Percentiles rank a stretch among this genome's conserved stretches.
phyloP scores from a whole-genome alignment of 345 rosid genomes.

The Murraya koenigii region DNA sequence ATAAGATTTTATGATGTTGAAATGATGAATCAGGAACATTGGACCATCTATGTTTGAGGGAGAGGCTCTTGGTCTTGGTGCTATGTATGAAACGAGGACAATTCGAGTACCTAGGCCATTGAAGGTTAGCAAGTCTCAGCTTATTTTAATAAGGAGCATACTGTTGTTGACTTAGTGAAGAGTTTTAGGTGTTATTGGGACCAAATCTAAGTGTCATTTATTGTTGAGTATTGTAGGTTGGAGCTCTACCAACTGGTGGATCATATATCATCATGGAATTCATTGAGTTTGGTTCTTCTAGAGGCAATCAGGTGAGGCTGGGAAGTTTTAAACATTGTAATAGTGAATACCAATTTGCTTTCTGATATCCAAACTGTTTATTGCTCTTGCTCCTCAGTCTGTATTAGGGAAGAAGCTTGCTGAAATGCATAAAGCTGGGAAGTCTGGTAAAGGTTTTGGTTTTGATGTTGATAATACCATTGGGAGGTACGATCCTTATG shows the following conservation, averaged over 20 bases:
- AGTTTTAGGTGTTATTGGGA: not conserved
- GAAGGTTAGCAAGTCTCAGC: slow-evolving; percentile 46
- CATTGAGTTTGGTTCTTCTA: slow-evolving; percentile 70
- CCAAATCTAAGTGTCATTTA: slow-evolving; percentile 3
- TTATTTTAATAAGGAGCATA: not conserved
- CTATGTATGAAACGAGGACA: slow-evolving; percentile 75
- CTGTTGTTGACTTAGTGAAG: not conserved
- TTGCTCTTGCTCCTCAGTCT: slow-evolving; percentile 48
- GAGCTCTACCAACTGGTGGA: slow-evolving; percentile 72
- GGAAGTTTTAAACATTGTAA: slow-evolving; percentile 7
- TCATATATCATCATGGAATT: slow-evolving; percentile 92
- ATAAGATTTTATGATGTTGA: slow-evolving; percentile 9
- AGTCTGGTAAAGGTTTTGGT: slow-evolving; percentile 78
- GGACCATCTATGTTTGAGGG: slow-evolving; percentile 88
- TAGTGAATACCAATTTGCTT: not conserved
- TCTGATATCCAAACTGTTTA: slow-evolving; percentile 17
- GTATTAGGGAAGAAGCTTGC: slow-evolving; percentile 83
- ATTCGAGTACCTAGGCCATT: slow-evolving; percentile 83
- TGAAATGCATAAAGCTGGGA: slow-evolving; percentile 93
- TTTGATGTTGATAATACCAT: slow-evolving; percentile 87
- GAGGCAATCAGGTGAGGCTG: slow-evolving; percentile 73
- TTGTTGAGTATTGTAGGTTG: slow-evolving; percentile 47
- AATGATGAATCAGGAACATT: slow-evolving; percentile 51
- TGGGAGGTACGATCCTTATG: slow-evolving; percentile 60
- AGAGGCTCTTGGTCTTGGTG: slow-evolving; percentile 86